These are phyloP conservation scores for Gleditsia sinensis DNA, from an alignment of 306 rosid species.

Conservation along the genomic window DNA sequence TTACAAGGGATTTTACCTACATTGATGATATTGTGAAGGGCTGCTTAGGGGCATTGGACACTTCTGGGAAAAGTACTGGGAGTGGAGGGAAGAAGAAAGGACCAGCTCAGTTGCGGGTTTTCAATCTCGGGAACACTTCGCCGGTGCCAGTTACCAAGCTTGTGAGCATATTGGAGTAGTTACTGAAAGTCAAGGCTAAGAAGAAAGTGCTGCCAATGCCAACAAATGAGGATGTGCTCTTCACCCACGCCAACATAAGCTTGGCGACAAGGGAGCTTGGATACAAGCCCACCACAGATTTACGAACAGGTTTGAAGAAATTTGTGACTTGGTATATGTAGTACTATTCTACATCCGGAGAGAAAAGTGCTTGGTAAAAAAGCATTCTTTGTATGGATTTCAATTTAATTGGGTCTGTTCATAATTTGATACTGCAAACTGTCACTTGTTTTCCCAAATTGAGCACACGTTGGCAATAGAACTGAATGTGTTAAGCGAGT, in stretches of 20 bases:
- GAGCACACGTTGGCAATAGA: background rate
- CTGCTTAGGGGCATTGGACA: conserved; percentile 46
- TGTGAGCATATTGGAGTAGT: conserved; percentile 45
- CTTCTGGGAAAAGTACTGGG: conserved; percentile 44
- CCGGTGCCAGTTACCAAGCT: conserved; percentile 38
- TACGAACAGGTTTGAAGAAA: conserved; percentile 45
- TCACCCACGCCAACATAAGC: conserved; percentile 47
- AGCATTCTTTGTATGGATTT: background rate
- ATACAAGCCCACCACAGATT: conserved; percentile 44
- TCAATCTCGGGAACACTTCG: conserved; percentile 41
- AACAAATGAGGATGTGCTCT: conserved; percentile 36
- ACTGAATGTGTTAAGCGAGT: background rate
- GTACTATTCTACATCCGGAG: conserved; percentile 25
- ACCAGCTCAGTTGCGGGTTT: conserved; percentile 37
- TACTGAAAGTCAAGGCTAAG: conserved; percentile 36
- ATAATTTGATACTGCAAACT: conserved; percentile 3
- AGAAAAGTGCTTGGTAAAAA: conserved; percentile 19
- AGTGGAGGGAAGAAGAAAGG: conserved; percentile 37
- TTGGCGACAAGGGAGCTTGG: conserved; percentile 41
- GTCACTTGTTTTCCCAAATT: background rate
- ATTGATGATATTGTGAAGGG: conserved; percentile 52
- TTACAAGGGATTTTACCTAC: conserved; percentile 50
- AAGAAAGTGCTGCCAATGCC: conserved; percentile 37
- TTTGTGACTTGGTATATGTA: conserved; percentile 48
- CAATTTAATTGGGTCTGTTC: background rate